These are phyloP conservation scores for Magnolia sinica DNA, from an alignment of 164 flowering plant species.

Conservation along the genomic window DNA sequence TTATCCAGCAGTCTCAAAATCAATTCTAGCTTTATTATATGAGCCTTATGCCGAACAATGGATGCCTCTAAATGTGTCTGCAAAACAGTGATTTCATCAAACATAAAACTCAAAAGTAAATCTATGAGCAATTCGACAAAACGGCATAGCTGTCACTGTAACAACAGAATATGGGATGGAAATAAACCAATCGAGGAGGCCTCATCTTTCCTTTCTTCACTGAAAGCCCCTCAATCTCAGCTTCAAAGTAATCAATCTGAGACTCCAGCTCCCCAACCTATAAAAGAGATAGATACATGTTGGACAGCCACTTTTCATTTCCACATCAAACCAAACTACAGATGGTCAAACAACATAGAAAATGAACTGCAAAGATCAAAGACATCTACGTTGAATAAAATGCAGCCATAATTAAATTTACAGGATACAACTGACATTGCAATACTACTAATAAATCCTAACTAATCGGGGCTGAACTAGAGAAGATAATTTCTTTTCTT, in stretches of 20 bases:
- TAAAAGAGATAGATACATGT: conserved; percentile 3
- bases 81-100: conserved; percentile 8
- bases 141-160: background rate
- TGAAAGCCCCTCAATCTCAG: conserved; percentile 88
- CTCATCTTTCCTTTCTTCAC: conserved; percentile 95
- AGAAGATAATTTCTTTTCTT: too few species aligned
- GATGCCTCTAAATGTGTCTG: conserved; percentile 94
- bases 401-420: background rate
- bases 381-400: background rate
- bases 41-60: conserved; percentile 87
- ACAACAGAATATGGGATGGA: background rate
- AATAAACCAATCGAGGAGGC: conserved; percentile 92
- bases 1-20: conserved; percentile 92
- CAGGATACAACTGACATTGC: background rate
- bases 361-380: background rate
- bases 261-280: conserved; percentile 93
- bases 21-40: conserved; percentile 88
- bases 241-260: conserved; percentile 92
- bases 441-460: background rate
- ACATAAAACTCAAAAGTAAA: background rate
- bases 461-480: background rate
- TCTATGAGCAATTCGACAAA: background rate
- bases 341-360: background rate
- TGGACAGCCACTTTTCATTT: background rate
- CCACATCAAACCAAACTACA: background rate